Evolutionary conservation across 2,329 filamentous ascomycete species (phyloP).

Genomic region (Xylaria multiplex): DNA sequence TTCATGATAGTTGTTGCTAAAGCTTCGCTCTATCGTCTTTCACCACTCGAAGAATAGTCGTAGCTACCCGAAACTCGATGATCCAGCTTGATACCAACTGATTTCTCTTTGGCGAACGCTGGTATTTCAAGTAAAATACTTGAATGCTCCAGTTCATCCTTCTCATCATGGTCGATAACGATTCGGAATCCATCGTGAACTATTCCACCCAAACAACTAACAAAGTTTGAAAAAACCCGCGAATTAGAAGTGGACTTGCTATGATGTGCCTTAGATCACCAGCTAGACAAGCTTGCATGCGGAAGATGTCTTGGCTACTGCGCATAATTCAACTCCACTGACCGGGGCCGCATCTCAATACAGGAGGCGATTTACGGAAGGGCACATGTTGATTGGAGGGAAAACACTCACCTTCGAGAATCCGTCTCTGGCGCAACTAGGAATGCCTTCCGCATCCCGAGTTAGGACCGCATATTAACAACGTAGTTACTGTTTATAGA

Average conservation of each 20-base stretch:
- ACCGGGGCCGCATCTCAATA: constrained; percentile 1
- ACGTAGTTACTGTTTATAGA: no score
- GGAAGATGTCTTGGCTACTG: constrained; percentile 17
- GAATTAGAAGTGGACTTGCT: constrained; percentile 22
- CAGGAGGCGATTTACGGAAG: neutral
- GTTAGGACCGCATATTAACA: neutral
- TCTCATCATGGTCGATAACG: neutral
- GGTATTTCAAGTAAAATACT: constrained; percentile 24
- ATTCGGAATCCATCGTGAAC: neutral
- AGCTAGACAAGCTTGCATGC: neutral
- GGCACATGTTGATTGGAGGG: constrained; percentile 32
- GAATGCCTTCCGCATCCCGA: constrained; percentile 22
- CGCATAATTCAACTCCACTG: constrained; percentile 31
- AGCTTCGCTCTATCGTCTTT: neutral
- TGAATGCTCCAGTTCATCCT: neutral
- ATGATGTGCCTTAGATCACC: neutral
- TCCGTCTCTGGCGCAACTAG: neutral
- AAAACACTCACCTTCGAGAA: constrained; percentile 20
- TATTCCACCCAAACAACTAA: neutral
- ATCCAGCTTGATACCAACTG: neutral
- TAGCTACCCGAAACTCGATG: neutral
- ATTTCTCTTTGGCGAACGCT: neutral
- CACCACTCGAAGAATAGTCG: neutral
- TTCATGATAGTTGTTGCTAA: constrained; percentile 25
- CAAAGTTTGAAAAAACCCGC: constrained; percentile 23